Base-by-base conservation (phyloP, 2,329 filamentous ascomycete species). In the Diaporthe amygdali region DNA sequence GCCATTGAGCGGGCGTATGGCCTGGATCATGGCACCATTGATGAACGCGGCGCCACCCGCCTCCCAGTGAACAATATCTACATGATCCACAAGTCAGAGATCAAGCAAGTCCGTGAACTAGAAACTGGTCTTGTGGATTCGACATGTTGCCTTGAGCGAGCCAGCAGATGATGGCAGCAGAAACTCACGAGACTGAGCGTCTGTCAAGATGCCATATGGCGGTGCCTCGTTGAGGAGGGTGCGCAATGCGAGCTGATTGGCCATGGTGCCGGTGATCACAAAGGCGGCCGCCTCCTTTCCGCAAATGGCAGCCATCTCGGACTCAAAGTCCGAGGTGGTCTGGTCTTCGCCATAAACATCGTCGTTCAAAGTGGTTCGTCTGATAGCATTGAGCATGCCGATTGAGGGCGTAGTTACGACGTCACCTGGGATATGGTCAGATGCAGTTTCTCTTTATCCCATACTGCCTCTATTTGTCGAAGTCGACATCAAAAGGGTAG, bases 201-300 rank as follows among this genome's bases (percentile, higher is more conserved):
- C 93, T 75, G 91, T 91, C 12, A 95, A 84, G 25, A 96, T 86
- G 25, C 87, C 86, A 78, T 95, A 89, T 0, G 93, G 93, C 7
- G 93, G 93, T 41, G 54, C 54, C 61, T 91, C 90, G 1, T 83
- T 84, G 8, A 95, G 86, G 75, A 94, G 91, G 1, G 92, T 86
- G 39, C 93, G 91, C 46, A 95, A 85, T 1, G 91, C 89, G 49
- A 96, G 85, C 78, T 95, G 93, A 81, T 95, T 95, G 44, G 92
- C 93, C 93, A 95, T 95, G 2, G 93, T 95, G 5, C 93, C 93
- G 0, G 91, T 93, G 74, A 94, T 86, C 52, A 95, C 93, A 71
- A 95, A 89, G 1, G 95, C 83, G 0, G 87, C 91, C 46, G 88
- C 88, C 76, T 92, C 89, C 76, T 94, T 92, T 72, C 87, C 87